A percentile compares a stretch with the other conserved stretches of the same genome.
These are phyloP conservation scores for Backusella westeae DNA, from an alignment of 192 early-diverging fungal genomes.

Conservation along the genomic window DNA sequence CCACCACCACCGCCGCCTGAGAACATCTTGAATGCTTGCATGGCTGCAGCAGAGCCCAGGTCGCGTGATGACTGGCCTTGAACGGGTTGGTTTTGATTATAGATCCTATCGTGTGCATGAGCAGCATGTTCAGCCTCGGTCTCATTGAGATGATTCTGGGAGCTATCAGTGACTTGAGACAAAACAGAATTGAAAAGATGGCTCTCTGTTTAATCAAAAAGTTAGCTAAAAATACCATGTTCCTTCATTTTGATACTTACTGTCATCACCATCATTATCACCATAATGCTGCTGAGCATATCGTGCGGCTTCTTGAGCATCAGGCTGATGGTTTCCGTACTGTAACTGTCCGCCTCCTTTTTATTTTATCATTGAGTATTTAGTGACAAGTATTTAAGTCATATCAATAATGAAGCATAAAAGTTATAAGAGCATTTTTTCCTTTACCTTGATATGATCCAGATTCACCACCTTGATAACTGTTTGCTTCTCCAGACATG, in stretches of 20 bases:
- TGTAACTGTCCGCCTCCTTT: neutral
- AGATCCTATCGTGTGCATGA: conserved; percentile 27
- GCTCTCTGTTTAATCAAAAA: neutral
- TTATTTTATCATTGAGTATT: neutral
- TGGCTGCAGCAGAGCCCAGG: conserved; percentile 33
- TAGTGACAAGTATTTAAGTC: neutral
- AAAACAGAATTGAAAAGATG: conserved; percentile 19
- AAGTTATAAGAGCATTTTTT: neutral
- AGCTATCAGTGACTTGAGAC: conserved; percentile 5
- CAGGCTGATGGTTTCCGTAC: conserved; percentile 2
- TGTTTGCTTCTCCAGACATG: conserved; percentile 12
- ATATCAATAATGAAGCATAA: neutral
- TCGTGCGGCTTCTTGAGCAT: conserved; percentile 20
- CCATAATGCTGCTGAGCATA: conserved; percentile 31
- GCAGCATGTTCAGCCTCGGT: conserved; percentile 19
- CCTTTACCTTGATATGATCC: conserved; percentile 13
- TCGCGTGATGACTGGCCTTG: conserved; percentile 22
- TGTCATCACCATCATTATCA: neutral
- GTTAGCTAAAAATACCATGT: neutral
- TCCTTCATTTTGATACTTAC: conserved; percentile 10
- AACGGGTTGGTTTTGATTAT: conserved; percentile 20
- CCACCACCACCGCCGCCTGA: conserved; percentile 18
- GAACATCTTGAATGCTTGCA: conserved; percentile 37
- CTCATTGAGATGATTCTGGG: conserved; percentile 12
- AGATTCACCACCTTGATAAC: conserved; percentile 11